Conservation (phyloP, 192 early-diverging fungal genomes). For the Endogone sp. region DNA sequence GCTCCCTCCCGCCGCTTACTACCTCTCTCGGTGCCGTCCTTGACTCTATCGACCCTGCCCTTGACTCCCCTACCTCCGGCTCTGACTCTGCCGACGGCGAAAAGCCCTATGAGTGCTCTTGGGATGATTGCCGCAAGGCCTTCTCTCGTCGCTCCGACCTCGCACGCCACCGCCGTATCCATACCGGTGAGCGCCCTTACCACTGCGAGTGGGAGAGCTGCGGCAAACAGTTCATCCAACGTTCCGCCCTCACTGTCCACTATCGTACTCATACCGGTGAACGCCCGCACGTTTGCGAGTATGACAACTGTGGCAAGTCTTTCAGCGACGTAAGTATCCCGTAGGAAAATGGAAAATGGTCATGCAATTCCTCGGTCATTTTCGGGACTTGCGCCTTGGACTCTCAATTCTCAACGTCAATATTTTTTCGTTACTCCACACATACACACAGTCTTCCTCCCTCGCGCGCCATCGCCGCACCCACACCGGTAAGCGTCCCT, state of each 20-base stretch:
- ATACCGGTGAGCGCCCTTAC: constrained; percentile 52
- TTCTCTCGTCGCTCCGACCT: constrained; percentile 55
- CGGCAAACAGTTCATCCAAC: constrained; percentile 56
- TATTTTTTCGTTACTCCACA: background rate
- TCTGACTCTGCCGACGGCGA: constrained; percentile 8
- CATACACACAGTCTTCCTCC: constrained; percentile 52
- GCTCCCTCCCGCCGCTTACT: background rate
- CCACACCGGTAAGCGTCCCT: constrained; percentile 76
- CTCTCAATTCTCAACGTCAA: background rate
- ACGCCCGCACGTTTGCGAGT: constrained; percentile 59
- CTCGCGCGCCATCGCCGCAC: constrained; percentile 74
- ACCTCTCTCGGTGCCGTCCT: background rate
- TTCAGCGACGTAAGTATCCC: constrained; percentile 58
- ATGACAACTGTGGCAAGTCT: constrained; percentile 56
- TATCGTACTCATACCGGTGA: constrained; percentile 64
- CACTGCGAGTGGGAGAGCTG: constrained; percentile 44
- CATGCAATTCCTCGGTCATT: constrained; percentile 3
- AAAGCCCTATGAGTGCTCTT: constrained; percentile 37
- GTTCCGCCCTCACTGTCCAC: constrained; percentile 55
- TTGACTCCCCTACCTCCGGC: background rate
- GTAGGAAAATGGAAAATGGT: background rate
- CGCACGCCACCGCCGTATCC: constrained; percentile 51
- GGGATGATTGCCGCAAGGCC: constrained; percentile 41
- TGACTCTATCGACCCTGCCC: background rate
- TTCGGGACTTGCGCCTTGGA: background rate